These are phyloP conservation scores for Fusarium sp. DNA, from an alignment of 2,329 filamentous ascomycete genomes.

Conservation along the genomic window DNA sequence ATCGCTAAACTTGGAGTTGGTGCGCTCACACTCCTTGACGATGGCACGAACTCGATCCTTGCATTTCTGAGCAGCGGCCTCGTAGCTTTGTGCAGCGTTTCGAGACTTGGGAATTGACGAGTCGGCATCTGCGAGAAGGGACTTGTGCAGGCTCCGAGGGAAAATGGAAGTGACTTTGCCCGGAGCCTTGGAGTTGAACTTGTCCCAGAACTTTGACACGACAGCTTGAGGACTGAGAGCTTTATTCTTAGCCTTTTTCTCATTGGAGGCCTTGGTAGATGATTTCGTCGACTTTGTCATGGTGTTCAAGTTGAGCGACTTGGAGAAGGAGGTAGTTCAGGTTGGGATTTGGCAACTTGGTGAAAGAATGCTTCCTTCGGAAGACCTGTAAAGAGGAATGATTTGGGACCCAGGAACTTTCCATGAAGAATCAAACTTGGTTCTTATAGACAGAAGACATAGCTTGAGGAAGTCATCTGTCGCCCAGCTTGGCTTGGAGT, in stretches of 20 bases:
- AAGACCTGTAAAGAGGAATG: neutral
- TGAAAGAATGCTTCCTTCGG: neutral
- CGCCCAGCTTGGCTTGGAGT: slow-evolving; percentile 7
- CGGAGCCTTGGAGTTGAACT: slow-evolving; percentile 54
- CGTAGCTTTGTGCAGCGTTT: slow-evolving; percentile 57
- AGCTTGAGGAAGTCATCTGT: slow-evolving; percentile 6
- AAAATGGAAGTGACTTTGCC: slow-evolving; percentile 60
- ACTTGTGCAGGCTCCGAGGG: slow-evolving; percentile 55
- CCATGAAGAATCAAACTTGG: neutral
- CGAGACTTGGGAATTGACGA: slow-evolving; percentile 43
- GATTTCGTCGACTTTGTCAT: neutral
- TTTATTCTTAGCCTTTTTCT: slow-evolving; percentile 28
- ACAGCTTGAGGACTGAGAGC: slow-evolving; percentile 52
- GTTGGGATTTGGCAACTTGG: neutral
- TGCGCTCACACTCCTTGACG: slow-evolving; percentile 56
- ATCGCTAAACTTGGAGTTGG: slow-evolving; percentile 60
- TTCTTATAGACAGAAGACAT: slow-evolving; percentile 25
- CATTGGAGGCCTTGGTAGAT: neutral
- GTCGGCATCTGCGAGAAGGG: slow-evolving; percentile 39
- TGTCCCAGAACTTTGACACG: slow-evolving; percentile 56
- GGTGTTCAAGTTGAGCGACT: neutral
- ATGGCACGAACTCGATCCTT: slow-evolving; percentile 54
- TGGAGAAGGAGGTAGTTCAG: neutral
- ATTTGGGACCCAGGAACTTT: neutral
- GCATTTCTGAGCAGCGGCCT: slow-evolving; percentile 55